Conservation (phyloP, 148 eudicot genomes). For the Amaranthus cruentus region DNA sequence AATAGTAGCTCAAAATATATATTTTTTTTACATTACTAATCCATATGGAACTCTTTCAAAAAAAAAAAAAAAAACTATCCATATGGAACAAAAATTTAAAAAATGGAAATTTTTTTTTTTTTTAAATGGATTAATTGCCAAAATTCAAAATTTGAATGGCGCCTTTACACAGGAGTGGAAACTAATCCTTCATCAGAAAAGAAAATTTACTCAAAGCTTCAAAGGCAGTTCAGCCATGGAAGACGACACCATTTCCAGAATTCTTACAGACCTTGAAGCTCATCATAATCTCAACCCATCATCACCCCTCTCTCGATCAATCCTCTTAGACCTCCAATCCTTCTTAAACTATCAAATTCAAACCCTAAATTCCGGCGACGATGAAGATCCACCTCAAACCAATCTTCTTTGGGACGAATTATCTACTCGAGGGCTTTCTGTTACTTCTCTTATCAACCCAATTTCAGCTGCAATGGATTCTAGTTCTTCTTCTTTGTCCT, state of each 20-base stretch:
- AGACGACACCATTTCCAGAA: slow-evolving; percentile 20
- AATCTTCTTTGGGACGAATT: slow-evolving; percentile 46
- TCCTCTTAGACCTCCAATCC: slow-evolving; percentile 51
- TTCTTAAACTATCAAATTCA: slow-evolving; percentile 37
- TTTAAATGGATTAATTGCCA: too few relatives aligned
- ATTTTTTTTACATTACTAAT: too few relatives aligned
- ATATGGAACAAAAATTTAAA: too few relatives aligned
- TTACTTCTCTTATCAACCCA: slow-evolving; percentile 42
- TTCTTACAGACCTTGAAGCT: slow-evolving; percentile 21
- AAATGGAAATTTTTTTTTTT: too few relatives aligned
- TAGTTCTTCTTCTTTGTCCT: slow-evolving; percentile 31
- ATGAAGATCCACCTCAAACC: slow-evolving; percentile 27
- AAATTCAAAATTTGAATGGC: too few relatives aligned
- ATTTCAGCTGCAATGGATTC: slow-evolving; percentile 66
- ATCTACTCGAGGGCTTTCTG: slow-evolving; percentile 37
- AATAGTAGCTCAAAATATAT: too few relatives aligned
- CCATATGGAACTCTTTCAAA: too few relatives aligned
- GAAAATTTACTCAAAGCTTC: not conserved
- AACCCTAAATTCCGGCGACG: slow-evolving; percentile 17
- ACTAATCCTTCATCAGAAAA: too few relatives aligned
- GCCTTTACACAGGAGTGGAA: too few relatives aligned
- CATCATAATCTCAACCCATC: slow-evolving; percentile 30
- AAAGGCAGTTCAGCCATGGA: not conserved
- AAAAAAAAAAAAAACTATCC: too few relatives aligned
- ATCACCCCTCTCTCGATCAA: slow-evolving; percentile 40